Base-by-base conservation (phyloP, 23 red algal species). In the Gracilaria domingensis region DNA sequence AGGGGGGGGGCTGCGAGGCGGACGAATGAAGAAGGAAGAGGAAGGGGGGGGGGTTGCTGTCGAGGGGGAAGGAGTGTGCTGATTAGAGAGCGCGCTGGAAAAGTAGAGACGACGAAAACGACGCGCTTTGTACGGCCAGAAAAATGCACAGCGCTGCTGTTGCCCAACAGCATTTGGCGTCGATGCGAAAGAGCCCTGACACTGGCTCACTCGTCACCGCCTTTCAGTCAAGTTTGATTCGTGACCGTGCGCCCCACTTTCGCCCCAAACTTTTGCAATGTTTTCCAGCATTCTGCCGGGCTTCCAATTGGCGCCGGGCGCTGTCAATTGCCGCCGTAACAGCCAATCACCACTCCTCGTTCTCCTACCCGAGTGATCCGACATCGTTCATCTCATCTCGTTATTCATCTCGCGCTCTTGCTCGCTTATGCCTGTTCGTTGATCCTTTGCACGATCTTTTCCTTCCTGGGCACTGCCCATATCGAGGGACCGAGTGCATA, bases 121-220 rank as follows among this genome's bases (percentile, higher is more conserved):
- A 26, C 39, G 30, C 24, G 26, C 45, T 85, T 66, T 85, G 81
- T 85, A 69, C 59, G 81, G 40, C 59, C 53, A 71, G 65, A 24
- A 29, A 85, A 69, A 55, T 85, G 81, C 65, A 69, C 25, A 69
- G 59, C 59, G 38, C 44, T 50, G 59, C 57, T 50, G 81, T 70
- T 85, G 81, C 14, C 59, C 59, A 65, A 85, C 54, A 85, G 58
- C 81, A 66, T 69, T 69, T 51, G 59, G 65, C 81, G 65, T 33
- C 81, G 81, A 65, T 64, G 59, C 44, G 59, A 85, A 55, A 17
- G 59, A 69, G 81, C 59, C 42, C 40, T 69, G 81, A 65, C 59
- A 65, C 81, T 69, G 59, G 59, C 59, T 69, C 81, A 85, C 77
- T 81, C 49, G 77, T 67, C 65, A 49, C 37, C 26, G 44, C 65